These are phyloP conservation scores for Thuja plicata DNA, from an alignment of 83 land plant genomes.

Conservation along the genomic window DNA sequence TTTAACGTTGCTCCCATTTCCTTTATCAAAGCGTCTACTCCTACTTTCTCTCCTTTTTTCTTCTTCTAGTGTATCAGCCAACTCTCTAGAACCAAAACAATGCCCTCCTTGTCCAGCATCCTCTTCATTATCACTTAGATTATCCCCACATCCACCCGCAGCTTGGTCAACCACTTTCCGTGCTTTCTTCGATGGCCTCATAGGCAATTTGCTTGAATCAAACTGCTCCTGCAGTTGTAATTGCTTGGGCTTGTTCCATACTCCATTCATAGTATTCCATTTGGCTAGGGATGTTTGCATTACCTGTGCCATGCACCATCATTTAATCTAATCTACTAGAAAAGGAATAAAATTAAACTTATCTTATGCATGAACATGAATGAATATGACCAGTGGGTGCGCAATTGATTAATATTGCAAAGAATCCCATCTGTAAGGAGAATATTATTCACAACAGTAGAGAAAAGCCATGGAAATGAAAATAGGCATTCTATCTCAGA, in stretches of 20 bases:
- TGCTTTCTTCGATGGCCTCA: slow-evolving; percentile 12
- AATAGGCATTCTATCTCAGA: not conserved
- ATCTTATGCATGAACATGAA: not conserved
- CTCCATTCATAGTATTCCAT: slow-evolving; percentile 32
- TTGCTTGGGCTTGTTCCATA: slow-evolving; percentile 30
- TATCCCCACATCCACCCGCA: slow-evolving; percentile 41
- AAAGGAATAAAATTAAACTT: not conserved
- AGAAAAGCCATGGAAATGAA: not conserved
- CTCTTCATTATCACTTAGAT: slow-evolving; percentile 77
- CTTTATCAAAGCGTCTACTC: slow-evolving; percentile 84
- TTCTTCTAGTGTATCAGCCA: slow-evolving; percentile 93
- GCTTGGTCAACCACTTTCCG: not conserved
- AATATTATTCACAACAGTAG: not conserved
- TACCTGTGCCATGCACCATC: not conserved
- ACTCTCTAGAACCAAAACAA: slow-evolving; percentile 52
- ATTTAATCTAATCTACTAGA: not conserved
- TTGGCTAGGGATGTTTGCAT: slow-evolving; percentile 22
- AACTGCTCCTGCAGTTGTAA: slow-evolving; percentile 24
- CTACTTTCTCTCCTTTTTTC: slow-evolving; percentile 75
- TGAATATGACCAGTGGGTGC: not conserved
- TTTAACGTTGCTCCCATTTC: slow-evolving; percentile 30
- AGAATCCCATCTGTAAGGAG: not conserved
- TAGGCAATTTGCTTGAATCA: slow-evolving; percentile 12
- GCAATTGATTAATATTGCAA: not conserved
- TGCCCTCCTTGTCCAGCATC: slow-evolving; percentile 55